Conservation (phyloP, 805 yeast genomes). For the Nakazawaea laoshanensis region DNA sequence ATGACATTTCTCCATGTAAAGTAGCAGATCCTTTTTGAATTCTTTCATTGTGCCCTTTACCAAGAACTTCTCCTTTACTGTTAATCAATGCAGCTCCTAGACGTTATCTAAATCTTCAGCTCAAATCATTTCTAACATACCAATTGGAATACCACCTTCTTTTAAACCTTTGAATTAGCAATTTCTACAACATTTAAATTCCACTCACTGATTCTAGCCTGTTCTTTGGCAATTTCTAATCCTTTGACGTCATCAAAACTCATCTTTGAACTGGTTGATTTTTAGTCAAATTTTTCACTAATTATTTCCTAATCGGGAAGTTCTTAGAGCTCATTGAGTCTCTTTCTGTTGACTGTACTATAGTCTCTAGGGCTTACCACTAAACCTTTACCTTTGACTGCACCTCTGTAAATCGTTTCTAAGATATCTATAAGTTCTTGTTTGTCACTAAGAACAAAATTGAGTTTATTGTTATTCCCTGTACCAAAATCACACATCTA, state of each 20-base stretch:
- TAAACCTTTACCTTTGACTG: slow-evolving; percentile 85
- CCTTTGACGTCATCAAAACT: slow-evolving; percentile 59
- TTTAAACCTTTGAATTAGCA: slow-evolving; percentile 37
- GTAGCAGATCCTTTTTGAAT: slow-evolving; percentile 79
- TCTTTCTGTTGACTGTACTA: slow-evolving; percentile 24
- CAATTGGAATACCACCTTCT: slow-evolving; percentile 92
- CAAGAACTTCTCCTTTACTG: slow-evolving; percentile 73
- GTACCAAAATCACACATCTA: slow-evolving; percentile 94
- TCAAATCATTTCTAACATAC: slow-evolving; percentile 19
- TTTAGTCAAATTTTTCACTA: neutral
- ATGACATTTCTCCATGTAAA: slow-evolving; percentile 86
- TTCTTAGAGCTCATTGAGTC: slow-evolving; percentile 3
- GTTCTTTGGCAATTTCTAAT: slow-evolving; percentile 60
- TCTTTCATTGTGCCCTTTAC: slow-evolving; percentile 86
- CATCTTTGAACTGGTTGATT: slow-evolving; percentile 23
- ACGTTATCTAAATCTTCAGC: neutral
- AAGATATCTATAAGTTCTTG: slow-evolving; percentile 89
- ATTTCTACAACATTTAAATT: neutral
- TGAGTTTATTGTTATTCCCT: slow-evolving; percentile 92
- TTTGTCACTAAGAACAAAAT: slow-evolving; percentile 66
- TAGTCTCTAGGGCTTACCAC: slow-evolving; percentile 78
- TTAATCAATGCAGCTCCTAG: slow-evolving; percentile 62
- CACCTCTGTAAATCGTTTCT: slow-evolving; percentile 87
- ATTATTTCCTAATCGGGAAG: neutral
- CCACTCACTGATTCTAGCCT: slow-evolving; percentile 50